These are phyloP conservation scores for Orbilia brochopaga DNA, from an alignment of 2,329 filamentous ascomycete genomes.

Conservation along the genomic window DNA sequence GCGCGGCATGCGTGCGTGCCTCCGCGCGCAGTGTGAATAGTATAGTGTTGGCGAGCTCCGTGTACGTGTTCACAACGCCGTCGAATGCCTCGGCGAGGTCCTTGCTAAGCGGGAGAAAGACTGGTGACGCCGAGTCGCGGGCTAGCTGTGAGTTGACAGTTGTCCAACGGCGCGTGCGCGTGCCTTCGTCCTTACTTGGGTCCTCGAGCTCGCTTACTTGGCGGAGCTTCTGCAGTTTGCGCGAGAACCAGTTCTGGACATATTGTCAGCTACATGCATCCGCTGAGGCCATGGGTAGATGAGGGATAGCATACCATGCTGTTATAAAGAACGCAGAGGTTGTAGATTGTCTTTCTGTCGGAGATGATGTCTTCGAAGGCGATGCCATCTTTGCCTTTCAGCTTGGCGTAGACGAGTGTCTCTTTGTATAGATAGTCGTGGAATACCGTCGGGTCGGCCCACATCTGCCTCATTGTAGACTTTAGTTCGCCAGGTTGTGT, in stretches of 20 bases:
- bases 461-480: conserved; percentile 52
- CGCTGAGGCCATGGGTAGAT: neutral
- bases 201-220: conserved; percentile 67
- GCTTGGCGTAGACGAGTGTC: conserved; percentile 63
- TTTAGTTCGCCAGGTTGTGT: conserved; percentile 50
- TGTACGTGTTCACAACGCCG: conserved; percentile 80
- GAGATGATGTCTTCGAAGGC: conserved; percentile 73
- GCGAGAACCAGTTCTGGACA: conserved; percentile 79
- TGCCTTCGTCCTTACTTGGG: conserved; percentile 51
- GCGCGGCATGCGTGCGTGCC: conserved; percentile 81
- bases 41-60: conserved; percentile 77
- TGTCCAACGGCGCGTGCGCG: conserved; percentile 55
- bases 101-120: conserved; percentile 76
- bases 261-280: conserved; percentile 46
- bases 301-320: conserved; percentile 70
- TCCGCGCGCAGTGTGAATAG: conserved; percentile 88
- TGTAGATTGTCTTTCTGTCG: conserved; percentile 83
- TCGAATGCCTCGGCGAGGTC: conserved; percentile 73
- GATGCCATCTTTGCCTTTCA: conserved; percentile 51
- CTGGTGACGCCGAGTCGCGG: conserved; percentile 67
- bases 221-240: conserved; percentile 79
- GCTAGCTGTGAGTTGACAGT: conserved; percentile 56
- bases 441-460: conserved; percentile 31
- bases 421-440: conserved; percentile 44
- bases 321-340: conserved; percentile 86